Conservation (phyloP, 2,329 filamentous ascomycete genomes). For the Apiospora marii region DNA sequence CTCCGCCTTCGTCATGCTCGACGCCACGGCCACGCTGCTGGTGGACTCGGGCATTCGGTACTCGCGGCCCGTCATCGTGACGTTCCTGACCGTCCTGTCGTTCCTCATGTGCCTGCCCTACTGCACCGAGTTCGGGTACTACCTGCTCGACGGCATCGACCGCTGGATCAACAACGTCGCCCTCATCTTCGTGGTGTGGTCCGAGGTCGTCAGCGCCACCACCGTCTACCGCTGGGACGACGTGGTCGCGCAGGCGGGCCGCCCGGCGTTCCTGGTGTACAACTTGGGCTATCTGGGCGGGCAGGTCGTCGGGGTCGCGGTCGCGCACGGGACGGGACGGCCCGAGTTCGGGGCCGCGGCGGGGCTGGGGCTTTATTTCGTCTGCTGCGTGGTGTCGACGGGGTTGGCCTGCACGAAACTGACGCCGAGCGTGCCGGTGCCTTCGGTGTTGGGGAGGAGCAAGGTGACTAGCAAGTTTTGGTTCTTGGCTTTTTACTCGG, state of each 20-base stretch:
- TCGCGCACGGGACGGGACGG: constrained; percentile 54
- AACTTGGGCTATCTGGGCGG: constrained; percentile 62
- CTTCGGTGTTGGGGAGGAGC: constrained; percentile 52
- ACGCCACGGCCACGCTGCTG: constrained; percentile 61
- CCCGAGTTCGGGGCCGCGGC: constrained; percentile 56
- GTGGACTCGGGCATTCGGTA: constrained; percentile 59
- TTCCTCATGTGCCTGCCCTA: constrained; percentile 64
- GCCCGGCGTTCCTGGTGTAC: constrained; percentile 51
- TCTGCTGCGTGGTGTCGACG: constrained; percentile 48
- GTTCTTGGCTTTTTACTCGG: constrained; percentile 65
- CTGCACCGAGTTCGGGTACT: constrained; percentile 65
- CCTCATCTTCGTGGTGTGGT: constrained; percentile 62
- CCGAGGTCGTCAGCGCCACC: constrained; percentile 60
- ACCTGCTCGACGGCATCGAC: constrained; percentile 62
- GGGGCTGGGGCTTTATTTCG: constrained; percentile 60
- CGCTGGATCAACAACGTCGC: constrained; percentile 63
- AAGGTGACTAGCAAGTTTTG: constrained; percentile 52
- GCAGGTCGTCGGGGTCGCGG: constrained; percentile 57
- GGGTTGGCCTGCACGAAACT: constrained; percentile 44
- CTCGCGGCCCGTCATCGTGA: constrained; percentile 58
- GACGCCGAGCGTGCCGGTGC: constrained; percentile 50
- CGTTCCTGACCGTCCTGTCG: constrained; percentile 54
- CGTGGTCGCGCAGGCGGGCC: constrained; percentile 52
- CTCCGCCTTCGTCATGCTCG: constrained; percentile 66
- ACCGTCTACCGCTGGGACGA: constrained; percentile 61